Conservation (phyloP, 2,329 filamentous ascomycete genomes). For the Coniochaeta sp. region DNA sequence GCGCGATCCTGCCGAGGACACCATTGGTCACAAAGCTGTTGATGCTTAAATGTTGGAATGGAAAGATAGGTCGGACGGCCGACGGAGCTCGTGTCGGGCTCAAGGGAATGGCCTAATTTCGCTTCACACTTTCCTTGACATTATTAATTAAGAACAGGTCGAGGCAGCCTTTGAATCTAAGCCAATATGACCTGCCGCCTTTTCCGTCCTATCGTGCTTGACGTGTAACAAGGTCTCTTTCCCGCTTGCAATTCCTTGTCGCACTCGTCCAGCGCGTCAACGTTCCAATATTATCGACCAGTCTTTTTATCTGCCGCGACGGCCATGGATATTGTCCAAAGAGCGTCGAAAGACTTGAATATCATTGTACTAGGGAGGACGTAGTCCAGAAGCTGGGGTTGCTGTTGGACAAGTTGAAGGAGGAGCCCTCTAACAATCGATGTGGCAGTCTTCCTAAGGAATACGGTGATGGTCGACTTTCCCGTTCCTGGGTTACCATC, state of each 20-base stretch:
- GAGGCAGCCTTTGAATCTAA: too few species aligned
- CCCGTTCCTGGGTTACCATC: slow-evolving; percentile 7
- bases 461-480: slow-evolving; percentile 16
- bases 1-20: too few species aligned
- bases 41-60: too few species aligned
- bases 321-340: slow-evolving; percentile 14
- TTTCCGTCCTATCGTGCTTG: too few species aligned
- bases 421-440: slow-evolving; percentile 17
- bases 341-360: slow-evolving; percentile 15
- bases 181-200: too few species aligned
- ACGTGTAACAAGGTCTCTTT: slow-evolving; percentile 7
- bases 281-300: slow-evolving; percentile 13
- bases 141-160: too few species aligned
- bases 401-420: slow-evolving; percentile 13
- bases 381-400: slow-evolving; percentile 11
- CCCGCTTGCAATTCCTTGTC: slow-evolving; percentile 10
- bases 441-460: slow-evolving; percentile 16
- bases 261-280: slow-evolving; percentile 17
- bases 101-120: too few species aligned
- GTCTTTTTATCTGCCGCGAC: slow-evolving; percentile 8
- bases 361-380: slow-evolving; percentile 8
- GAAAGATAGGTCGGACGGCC: too few species aligned
- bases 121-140: too few species aligned
- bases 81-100: too few species aligned
- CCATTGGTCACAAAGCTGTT: too few species aligned